Conservation (phyloP, 2,329 filamentous ascomycete genomes). For the Fusarium equiseti region DNA sequence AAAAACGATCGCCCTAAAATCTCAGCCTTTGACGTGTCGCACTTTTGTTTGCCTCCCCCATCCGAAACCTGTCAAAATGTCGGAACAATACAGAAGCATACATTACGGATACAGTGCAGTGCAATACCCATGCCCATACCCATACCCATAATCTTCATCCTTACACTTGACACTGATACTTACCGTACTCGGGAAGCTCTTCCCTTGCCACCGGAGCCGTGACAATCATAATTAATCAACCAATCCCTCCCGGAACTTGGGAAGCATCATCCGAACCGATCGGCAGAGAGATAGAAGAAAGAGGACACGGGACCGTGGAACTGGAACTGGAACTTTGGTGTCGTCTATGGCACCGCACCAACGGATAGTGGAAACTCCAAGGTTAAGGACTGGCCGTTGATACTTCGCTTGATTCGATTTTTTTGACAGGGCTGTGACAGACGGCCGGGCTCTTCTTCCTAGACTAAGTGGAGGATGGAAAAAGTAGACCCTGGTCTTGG, state of each 20-base stretch:
- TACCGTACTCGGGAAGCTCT: slow-evolving; percentile 31
- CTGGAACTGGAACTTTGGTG: slow-evolving; percentile 19
- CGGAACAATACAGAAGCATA: slow-evolving; percentile 22
- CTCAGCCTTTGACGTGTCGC: slow-evolving; percentile 30
- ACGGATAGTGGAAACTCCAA: slow-evolving; percentile 39
- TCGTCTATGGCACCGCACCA: slow-evolving; percentile 12
- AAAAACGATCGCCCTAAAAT: slow-evolving; percentile 15
- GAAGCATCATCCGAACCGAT: slow-evolving; percentile 44
- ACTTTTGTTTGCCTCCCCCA: slow-evolving; percentile 20
- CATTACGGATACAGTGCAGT: neutral
- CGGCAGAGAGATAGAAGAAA: slow-evolving; percentile 30
- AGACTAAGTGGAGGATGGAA: slow-evolving; percentile 1
- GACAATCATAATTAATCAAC: slow-evolving; percentile 25
- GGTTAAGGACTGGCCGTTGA: slow-evolving; percentile 1
- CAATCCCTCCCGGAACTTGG: slow-evolving; percentile 34
- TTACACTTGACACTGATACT: neutral
- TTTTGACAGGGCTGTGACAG: slow-evolving; percentile 42
- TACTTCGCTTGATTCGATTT: neutral
- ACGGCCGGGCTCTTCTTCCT: slow-evolving; percentile 23
- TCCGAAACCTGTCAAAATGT: slow-evolving; percentile 37
- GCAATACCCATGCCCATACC: neutral
- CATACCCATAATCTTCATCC: slow-evolving; percentile 9
- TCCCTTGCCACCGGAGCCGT: slow-evolving; percentile 27
- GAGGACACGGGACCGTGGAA: slow-evolving; percentile 40
- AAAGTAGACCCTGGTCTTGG: neutral